Base-by-base conservation (phyloP, 1,139 yeast species). In the Spathaspora sp. region DNA sequence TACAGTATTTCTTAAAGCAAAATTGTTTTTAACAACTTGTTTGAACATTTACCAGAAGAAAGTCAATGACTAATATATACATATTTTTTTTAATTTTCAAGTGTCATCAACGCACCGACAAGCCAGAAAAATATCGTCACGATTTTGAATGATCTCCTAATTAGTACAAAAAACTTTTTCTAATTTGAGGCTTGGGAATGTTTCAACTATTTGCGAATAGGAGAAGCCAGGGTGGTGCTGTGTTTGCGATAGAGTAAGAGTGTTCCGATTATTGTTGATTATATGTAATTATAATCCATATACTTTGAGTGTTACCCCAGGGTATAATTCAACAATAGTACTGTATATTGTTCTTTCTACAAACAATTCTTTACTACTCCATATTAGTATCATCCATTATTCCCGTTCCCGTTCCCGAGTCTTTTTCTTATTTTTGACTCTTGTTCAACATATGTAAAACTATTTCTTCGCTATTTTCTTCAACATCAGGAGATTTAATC, bases 1-100 rank as follows among this genome's bases (percentile, higher is more conserved):
- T 13, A 15, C 16, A 27, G 13, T 10, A 9, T 13, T 13, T 31
- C 18, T 31, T 15, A 31, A 31, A 8, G 27, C 27, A 6, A 10
- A 25, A 15, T 31, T 31, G 7, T 31, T 13, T 13, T 31, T 18
- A 36, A 39, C 38, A 38, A 41, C 11, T 26, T 47, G 47, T 31
- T 20, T 40, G 23, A 47, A 47, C 49, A 47, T 47, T 24, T 26
- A 31, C 36, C 16, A 29, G 34, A n/a, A 29, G n/a, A n/a, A 29
- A 8, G 9, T n/a, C 7, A 15, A 31, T 31, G 36, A 31, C 36
- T 31, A 31, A 31, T 31, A 29, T 31, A 31, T 15, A 31, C 5
- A 31, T 10, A 10, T 27, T 31, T 2, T 31, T 15, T 13, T 13
- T n/a, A 13, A 29, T n/a, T 31, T 31, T 31, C 15, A 17, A 13